A percentile compares a stretch with the other conserved stretches of the same genome.
Evolutionary conservation across 2,329 filamentous ascomycete genomes (phyloP).

Genomic region (Colletotrichum sojae): DNA sequence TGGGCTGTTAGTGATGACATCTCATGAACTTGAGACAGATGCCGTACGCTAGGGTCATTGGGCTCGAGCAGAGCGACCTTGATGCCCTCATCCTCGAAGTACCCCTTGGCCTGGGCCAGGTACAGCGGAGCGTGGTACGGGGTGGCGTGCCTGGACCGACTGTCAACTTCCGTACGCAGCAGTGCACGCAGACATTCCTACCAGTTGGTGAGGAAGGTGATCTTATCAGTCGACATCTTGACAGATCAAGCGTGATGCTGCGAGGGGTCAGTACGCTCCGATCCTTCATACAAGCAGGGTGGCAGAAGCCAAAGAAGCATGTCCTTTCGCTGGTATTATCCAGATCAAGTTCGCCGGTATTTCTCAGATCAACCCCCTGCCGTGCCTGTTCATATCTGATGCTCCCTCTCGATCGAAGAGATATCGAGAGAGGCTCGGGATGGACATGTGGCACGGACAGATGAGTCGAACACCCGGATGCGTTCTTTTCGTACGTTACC

Average conservation of each 20-base stretch:
- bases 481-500: slow-evolving; percentile 62
- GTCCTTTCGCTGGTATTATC: slow-evolving; percentile 91
- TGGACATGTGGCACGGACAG: slow-evolving; percentile 6
- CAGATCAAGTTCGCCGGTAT: slow-evolving; percentile 90
- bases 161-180: slow-evolving; percentile 29
- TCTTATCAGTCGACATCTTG: slow-evolving; percentile 86
- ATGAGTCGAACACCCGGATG: slow-evolving; percentile 61
- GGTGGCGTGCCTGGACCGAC: slow-evolving; percentile 77
- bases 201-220: slow-evolving; percentile 89
- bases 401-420: slow-evolving; percentile 30
- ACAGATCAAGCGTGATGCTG: slow-evolving; percentile 60
- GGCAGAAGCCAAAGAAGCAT: slow-evolving; percentile 75
- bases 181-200: slow-evolving; percentile 55
- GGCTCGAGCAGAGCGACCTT: slow-evolving; percentile 84
- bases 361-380: slow-evolving; percentile 73
- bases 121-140: slow-evolving; percentile 86
- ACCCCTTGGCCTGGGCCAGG: slow-evolving; percentile 82
- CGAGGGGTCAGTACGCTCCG: slow-evolving; percentile 60
- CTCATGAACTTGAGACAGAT: rapidly evolving
- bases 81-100: slow-evolving; percentile 81
- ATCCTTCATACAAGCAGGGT: slow-evolving; percentile 46
- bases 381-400: slow-evolving; percentile 28
- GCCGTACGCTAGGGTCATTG: slow-evolving; percentile 77
- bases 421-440: slow-evolving; percentile 33
- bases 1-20: neutral